phyloP scores from a whole-genome alignment of 768 basidiomycete species.

The Lactarius akahatsu region DNA sequence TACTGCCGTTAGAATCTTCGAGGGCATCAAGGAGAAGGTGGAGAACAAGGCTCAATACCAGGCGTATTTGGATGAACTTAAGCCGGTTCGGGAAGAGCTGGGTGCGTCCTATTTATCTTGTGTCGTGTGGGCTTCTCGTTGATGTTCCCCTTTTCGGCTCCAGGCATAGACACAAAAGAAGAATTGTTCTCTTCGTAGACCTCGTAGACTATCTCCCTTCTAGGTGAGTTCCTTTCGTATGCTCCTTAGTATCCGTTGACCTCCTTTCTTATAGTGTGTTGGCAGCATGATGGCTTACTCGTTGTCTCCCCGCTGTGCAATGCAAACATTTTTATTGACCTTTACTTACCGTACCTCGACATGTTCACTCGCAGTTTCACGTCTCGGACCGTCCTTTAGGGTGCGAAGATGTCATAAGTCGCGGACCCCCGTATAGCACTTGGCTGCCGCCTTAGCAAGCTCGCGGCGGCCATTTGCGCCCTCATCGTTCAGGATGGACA shows the following conservation, averaged over 20 bases:
- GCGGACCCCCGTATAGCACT: too few species aligned
- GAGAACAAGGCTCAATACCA: constrained; percentile 96
- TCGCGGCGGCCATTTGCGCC: too few species aligned
- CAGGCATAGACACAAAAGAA: constrained; percentile 62
- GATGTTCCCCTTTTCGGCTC: constrained; percentile 3
- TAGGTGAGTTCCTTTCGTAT: constrained; percentile 4
- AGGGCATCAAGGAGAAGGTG: constrained; percentile 96
- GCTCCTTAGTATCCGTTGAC: not conserved
- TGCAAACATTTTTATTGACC: constrained; percentile 19
- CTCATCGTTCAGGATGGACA: too few species aligned
- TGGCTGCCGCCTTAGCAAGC: too few species aligned
- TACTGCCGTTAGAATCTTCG: constrained; percentile 93
- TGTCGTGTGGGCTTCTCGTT: not conserved
- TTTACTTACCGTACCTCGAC: not conserved
- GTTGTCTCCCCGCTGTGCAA: constrained; percentile 14
- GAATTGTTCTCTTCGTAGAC: constrained; percentile 56
- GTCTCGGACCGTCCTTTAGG: too few species aligned
- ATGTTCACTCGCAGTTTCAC: not conserved
- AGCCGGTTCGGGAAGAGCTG: constrained; percentile 84
- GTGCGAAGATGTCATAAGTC: too few species aligned
- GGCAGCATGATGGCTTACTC: constrained; percentile 25
- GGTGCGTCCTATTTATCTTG: constrained; percentile 49
- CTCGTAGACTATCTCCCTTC: constrained; percentile 19
- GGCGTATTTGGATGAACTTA: constrained; percentile 89
- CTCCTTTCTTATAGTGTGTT: constrained; percentile 9